Base-by-base conservation (phyloP, 495 filamentous ascomycete species). In the Letharia lupina region DNA sequence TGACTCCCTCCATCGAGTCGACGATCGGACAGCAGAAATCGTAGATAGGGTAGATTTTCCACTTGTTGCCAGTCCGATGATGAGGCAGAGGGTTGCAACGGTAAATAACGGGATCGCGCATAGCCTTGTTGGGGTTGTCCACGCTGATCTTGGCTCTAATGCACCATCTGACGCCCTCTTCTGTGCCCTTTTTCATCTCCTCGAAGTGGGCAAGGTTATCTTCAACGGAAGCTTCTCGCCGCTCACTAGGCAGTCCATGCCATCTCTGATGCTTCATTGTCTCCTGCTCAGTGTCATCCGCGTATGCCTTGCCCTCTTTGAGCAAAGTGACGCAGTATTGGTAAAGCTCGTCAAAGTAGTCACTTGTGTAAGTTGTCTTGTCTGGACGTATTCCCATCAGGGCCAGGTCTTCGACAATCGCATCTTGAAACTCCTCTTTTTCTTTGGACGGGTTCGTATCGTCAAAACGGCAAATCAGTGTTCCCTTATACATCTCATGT, bases 21-120 rank as follows among this genome's bases (percentile, higher is more conserved):
- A 98, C 86, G 48, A 97, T 85, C 18, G 95, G 94, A 76, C 91
- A 96, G 67, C 88, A 88, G 72, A 96, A 94, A 75, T 96, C 93
- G 74, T 97, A 98, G 59, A 90, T 97, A 0, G 93, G 93, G 80
- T 98, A 98, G 70, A 95, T 88, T 78, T 95, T 96, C 91, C 92
- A 97, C 69, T 84, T 86, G 35, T 80, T 80, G 48, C 93, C 93
- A 11, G 93, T 98, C 56, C 94, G 89, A 79, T 96, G 93, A 74
- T 98, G 94, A 7, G 82, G 78, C n/a, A 85, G 77, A 18, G 86
- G 81, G 75, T 84, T 83, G 74, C 91, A 96, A 67, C 92, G 89
- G 79, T 97, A 97, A 77, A 97, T 94, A 74, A 96, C 93, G 16
- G 93, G 92, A 73, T 97, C 93, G 61, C 93, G 78, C 83, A 91